Conservation (phyloP, 495 filamentous ascomycete genomes). For the Aspergillus sparsus region DNA sequence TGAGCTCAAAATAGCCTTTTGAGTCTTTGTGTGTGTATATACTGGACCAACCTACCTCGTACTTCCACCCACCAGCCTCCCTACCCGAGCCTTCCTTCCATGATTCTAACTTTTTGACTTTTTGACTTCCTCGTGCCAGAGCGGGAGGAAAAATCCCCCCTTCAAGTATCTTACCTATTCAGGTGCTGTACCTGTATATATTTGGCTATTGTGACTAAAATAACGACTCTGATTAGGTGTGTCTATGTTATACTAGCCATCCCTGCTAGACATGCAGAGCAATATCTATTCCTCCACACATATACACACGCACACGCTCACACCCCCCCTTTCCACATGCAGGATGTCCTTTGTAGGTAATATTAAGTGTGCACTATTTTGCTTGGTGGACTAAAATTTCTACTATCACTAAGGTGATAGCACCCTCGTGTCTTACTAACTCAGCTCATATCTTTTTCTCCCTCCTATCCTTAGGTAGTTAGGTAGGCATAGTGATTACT, state of each 20-base stretch:
- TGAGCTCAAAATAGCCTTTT: background rate
- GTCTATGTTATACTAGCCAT: background rate
- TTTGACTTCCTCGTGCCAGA: too few species aligned
- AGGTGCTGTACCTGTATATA: background rate
- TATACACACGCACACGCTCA: too few species aligned
- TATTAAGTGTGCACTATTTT: background rate
- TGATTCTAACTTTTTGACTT: too few species aligned
- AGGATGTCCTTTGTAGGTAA: too few species aligned
- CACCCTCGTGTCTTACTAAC: too few species aligned
- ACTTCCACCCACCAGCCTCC: too few species aligned
- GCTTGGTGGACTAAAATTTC: slow-evolving; percentile 1
- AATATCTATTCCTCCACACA: background rate
- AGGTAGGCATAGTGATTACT: too few species aligned
- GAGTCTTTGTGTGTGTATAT: slow-evolving; percentile 10
- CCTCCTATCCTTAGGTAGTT: background rate
- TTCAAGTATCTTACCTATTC: background rate
- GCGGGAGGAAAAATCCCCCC: too few species aligned
- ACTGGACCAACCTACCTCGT: background rate
- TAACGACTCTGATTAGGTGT: background rate
- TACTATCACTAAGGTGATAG: background rate
- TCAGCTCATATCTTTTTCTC: background rate
- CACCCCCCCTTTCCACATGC: too few species aligned
- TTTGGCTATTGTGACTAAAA: background rate
- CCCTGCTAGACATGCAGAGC: background rate
- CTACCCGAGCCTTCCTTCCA: too few species aligned